Evolutionary conservation across 108 stramenopile species (phyloP).

Genomic region (Fragilaria crotonensis): DNA sequence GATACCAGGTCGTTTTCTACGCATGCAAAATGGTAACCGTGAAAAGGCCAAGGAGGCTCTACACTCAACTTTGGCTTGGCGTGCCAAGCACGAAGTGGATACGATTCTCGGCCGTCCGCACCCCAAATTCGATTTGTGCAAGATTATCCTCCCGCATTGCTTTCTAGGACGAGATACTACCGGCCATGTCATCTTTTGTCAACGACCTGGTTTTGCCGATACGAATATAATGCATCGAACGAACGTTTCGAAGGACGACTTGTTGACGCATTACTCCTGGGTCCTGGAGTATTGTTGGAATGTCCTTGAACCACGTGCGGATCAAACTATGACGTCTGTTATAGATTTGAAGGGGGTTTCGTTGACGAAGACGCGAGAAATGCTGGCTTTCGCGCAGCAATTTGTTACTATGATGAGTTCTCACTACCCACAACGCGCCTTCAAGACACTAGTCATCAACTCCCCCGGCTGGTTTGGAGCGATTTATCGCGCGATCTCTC

Average conservation of each 20-base stretch:
- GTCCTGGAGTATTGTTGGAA: constrained; percentile 76
- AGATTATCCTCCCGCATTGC: constrained; percentile 50
- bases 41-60: constrained; percentile 45
- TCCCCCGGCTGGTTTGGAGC: constrained; percentile 68
- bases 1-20: constrained; percentile 55
- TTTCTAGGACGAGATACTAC: constrained; percentile 58
- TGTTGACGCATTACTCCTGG: constrained; percentile 63
- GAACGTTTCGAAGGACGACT: constrained; percentile 44
- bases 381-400: constrained; percentile 46
- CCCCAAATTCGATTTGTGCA: constrained; percentile 60
- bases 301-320: constrained; percentile 50
- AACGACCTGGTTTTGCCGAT: constrained; percentile 45
- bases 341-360: constrained; percentile 60
- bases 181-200: constrained; percentile 48
- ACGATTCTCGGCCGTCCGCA: constrained; percentile 51
- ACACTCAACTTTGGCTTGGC: constrained; percentile 47
- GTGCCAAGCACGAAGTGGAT: constrained; percentile 44
- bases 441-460: constrained; percentile 68
- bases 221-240: constrained; percentile 39
- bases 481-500: constrained; percentile 55
- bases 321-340: constrained; percentile 64
- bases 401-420: constrained; percentile 57
- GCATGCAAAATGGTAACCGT: constrained; percentile 57
- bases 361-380: constrained; percentile 38
- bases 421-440: constrained; percentile 67